Evolutionary conservation across 108 stramenopile species (phyloP).

Genomic region (Seminavis robusta): DNA sequence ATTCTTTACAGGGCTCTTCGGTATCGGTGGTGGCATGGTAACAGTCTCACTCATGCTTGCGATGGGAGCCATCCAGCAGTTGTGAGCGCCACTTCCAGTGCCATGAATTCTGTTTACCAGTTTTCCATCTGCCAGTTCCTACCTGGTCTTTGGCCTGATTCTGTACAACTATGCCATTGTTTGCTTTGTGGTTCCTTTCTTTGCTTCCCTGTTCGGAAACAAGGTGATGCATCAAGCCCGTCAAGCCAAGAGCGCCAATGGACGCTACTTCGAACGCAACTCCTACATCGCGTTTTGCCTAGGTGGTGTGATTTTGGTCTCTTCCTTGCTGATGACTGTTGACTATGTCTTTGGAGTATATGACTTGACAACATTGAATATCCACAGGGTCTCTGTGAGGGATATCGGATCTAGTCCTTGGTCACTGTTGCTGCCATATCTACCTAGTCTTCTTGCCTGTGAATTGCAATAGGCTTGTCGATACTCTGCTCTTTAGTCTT

Average conservation of each 20-base stretch:
- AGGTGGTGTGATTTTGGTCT: slow-evolving; percentile 87
- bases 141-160: slow-evolving; percentile 92
- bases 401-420: too few species aligned
- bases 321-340: slow-evolving; percentile 81
- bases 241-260: slow-evolving; percentile 15
- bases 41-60: slow-evolving; percentile 94
- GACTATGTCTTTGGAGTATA: slow-evolving; percentile 62
- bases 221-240: slow-evolving; percentile 67
- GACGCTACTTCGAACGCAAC: slow-evolving; percentile 78
- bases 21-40: slow-evolving; percentile 91
- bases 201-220: slow-evolving; percentile 82
- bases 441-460: too few species aligned
- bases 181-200: slow-evolving; percentile 80
- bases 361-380: too few species aligned
- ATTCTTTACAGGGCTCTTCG: slow-evolving; percentile 88
- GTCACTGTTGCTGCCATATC: too few species aligned
- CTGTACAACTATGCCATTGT: slow-evolving; percentile 78
- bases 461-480: too few species aligned
- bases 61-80: slow-evolving; percentile 94
- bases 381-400: too few species aligned
- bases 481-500: too few species aligned
- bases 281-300: slow-evolving; percentile 93
- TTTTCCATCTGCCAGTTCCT: slow-evolving; percentile 86
- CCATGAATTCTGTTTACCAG: slow-evolving; percentile 95
- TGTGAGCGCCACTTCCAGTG: slow-evolving; percentile 85